phyloP scores from a whole-genome alignment of 306 rosid species.

The Prunus kanzakura region DNA sequence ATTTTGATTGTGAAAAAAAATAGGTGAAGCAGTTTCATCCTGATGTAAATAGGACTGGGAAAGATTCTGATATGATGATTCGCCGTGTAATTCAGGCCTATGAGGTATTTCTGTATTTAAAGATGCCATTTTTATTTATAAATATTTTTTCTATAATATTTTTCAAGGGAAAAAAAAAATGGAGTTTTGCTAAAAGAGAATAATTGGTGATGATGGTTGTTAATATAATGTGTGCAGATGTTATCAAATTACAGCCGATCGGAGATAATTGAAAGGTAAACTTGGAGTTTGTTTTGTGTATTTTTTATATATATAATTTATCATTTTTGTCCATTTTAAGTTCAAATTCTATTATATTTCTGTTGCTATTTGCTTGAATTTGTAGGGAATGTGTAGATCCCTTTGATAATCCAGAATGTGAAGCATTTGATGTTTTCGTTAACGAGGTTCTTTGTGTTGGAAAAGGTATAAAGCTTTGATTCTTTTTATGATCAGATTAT shows the following conservation, averaged over 20 bases:
- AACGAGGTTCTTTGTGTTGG: constrained; percentile 78
- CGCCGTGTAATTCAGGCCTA: constrained; percentile 87
- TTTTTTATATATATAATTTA: too few relatives aligned
- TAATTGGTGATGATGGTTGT: not conserved
- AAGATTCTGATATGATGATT: constrained; percentile 61
- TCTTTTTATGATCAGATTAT: not conserved
- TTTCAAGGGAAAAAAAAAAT: not conserved
- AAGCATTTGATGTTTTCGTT: constrained; percentile 82
- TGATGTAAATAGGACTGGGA: constrained; percentile 51
- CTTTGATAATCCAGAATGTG: constrained; percentile 83
- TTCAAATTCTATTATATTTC: not conserved
- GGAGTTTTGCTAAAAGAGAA: not conserved
- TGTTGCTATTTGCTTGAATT: not conserved
- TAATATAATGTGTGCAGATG: constrained; percentile 46
- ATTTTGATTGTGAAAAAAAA: not conserved
- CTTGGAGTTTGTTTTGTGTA: not conserved
- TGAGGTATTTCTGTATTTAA: constrained; percentile 35
- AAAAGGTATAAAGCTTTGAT: constrained; percentile 45
- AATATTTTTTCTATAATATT: not conserved
- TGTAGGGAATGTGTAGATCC: constrained; percentile 91
- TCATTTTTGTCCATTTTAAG: too few relatives aligned
- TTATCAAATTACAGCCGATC: constrained; percentile 64
- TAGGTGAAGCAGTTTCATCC: constrained; percentile 96
- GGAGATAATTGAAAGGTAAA: constrained; percentile 69
- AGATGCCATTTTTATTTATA: not conserved